These are phyloP conservation scores for Triticum monococcum DNA, from an alignment of 176 grass and related monocot genomes.

Conservation along the genomic window DNA sequence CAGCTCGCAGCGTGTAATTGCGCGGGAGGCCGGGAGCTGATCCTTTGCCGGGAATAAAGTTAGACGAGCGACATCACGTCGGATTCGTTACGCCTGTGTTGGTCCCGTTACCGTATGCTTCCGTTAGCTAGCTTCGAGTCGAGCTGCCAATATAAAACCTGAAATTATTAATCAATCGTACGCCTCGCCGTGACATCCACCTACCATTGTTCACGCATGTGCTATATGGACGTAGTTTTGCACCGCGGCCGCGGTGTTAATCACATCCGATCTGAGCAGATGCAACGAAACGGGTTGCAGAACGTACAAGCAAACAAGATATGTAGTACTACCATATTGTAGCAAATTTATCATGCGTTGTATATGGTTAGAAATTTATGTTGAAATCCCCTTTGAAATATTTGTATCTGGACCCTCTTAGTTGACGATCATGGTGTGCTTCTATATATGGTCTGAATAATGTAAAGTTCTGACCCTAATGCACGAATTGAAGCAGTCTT, in stretches of 20 bases:
- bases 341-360: too few species aligned
- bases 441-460: not conserved
- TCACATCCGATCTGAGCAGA: too few species aligned
- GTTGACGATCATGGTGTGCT: too few species aligned
- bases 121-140: not conserved
- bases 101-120: conserved; percentile 26
- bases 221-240: too few species aligned
- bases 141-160: not conserved
- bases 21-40: not conserved
- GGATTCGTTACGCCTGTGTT: not conserved
- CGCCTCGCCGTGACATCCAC: not conserved
- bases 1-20: conserved; percentile 30
- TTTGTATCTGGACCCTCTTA: too few species aligned
- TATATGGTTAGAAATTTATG: too few species aligned
- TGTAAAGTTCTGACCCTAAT: not conserved
- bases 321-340: too few species aligned
- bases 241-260: too few species aligned
- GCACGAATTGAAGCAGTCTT: not conserved
- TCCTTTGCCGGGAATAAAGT: conserved; percentile 30
- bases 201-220: not conserved
- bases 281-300: too few species aligned
- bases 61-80: not conserved
- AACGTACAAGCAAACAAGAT: too few species aligned
- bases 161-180: not conserved
- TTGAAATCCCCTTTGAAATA: too few species aligned